Percentiles rank a stretch among this genome's conserved stretches.
These are phyloP conservation scores for Mortierella sp. DNA, from an alignment of 371 early-diverging fungal genomes.

Conservation along the genomic window DNA sequence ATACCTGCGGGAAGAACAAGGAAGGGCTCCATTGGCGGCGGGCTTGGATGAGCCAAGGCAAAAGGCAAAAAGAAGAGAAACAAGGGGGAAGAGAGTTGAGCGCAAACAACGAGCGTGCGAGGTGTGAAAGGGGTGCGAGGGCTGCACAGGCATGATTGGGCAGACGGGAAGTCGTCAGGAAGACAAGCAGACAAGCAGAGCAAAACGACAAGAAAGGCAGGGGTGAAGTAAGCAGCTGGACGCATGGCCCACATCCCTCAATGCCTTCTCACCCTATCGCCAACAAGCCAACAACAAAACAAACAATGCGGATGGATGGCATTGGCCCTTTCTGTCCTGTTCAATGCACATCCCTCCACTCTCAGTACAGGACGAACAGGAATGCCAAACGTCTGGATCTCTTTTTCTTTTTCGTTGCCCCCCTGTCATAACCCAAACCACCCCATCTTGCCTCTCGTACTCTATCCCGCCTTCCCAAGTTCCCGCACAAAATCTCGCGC, in stretches of 20 bases:
- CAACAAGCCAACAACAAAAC: not conserved
- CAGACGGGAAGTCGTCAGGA: not conserved
- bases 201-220: not conserved
- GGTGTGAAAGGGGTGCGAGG: not conserved
- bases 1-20: not conserved
- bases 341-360: not conserved
- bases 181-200: too few species aligned
- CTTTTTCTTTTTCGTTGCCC: not conserved
- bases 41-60: not conserved
- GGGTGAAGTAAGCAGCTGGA: not conserved
- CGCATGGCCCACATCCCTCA: not conserved
- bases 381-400: not conserved
- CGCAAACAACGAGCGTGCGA: not conserved
- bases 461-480: too few species aligned
- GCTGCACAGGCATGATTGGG: not conserved
- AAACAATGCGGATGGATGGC: not conserved
- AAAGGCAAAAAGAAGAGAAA: not conserved
- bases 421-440: not conserved
- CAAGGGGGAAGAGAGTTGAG: too few species aligned
- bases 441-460: not conserved
- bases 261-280: too few species aligned
- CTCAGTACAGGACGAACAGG: not conserved
- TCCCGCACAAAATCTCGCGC: not conserved
- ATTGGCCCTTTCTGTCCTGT: not conserved
- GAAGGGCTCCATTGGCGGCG: not conserved